phyloP scores from a whole-genome alignment of 208 protist genomes.

The Leishmania tropica region DNA sequence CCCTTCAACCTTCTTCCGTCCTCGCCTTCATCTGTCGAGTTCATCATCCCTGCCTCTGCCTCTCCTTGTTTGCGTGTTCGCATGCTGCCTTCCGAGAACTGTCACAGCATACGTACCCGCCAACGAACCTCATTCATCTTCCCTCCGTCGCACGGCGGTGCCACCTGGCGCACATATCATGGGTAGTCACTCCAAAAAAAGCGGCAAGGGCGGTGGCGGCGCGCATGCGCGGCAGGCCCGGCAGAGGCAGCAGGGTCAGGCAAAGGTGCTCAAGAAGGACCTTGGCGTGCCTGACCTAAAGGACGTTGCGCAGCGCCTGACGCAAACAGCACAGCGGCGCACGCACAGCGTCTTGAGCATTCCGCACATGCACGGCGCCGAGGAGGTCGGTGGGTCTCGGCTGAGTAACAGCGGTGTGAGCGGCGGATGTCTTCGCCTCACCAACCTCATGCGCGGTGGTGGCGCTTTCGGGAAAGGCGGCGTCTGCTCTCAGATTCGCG shows the following conservation, averaged over 20 bases:
- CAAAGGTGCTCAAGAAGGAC: slow-evolving; percentile 76
- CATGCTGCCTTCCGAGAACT: neutral
- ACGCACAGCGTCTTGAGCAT: slow-evolving; percentile 83
- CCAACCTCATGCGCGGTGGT: slow-evolving; percentile 21
- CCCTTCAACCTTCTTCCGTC: neutral
- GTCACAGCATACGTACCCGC: neutral
- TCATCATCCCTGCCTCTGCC: neutral
- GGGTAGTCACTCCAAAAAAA: slow-evolving; percentile 90
- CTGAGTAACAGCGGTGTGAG: neutral
- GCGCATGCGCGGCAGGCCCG: slow-evolving; percentile 32
- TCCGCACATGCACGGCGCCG: slow-evolving; percentile 17
- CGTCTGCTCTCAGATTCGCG: slow-evolving; percentile 4
- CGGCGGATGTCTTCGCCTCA: slow-evolving; percentile 8
- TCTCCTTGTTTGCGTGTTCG: neutral
- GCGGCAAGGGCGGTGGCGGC: slow-evolving; percentile 74
- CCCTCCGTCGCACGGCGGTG: neutral
- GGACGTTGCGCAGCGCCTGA: slow-evolving; percentile 61
- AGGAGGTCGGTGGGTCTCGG: slow-evolving; percentile 2
- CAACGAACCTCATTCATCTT: neutral
- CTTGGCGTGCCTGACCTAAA: slow-evolving; percentile 84
- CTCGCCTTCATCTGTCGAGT: neutral
- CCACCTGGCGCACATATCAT: slow-evolving; percentile 29
- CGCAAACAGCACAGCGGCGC: slow-evolving; percentile 56
- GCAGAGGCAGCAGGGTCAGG: slow-evolving; percentile 32
- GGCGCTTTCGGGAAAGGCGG: slow-evolving; percentile 9